These are phyloP conservation scores for Daldinia decipiens DNA, from an alignment of 495 filamentous ascomycete genomes.

Conservation along the genomic window DNA sequence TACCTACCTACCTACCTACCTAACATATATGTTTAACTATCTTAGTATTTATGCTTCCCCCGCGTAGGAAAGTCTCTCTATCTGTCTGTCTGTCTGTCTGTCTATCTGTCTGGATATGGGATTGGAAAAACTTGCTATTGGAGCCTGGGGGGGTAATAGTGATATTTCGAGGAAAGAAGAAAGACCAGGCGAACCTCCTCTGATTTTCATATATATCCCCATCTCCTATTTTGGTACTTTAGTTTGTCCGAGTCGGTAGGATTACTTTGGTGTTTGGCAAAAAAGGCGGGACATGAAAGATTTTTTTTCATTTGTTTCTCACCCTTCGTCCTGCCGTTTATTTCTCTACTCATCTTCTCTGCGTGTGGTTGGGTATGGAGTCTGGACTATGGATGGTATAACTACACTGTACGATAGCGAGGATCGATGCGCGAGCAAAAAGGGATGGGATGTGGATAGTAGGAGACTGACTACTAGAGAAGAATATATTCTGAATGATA, in stretches of 20 bases:
- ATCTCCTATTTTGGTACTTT: not conserved
- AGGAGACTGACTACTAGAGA: not conserved
- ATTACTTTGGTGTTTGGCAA: slow-evolving; percentile 4
- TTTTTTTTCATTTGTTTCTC: not conserved
- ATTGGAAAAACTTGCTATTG: not conserved
- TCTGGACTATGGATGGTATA: not conserved
- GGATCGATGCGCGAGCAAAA: not conserved
- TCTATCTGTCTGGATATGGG: not conserved
- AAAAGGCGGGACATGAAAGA: not conserved
- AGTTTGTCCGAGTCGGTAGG: not conserved
- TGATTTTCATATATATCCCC: not conserved
- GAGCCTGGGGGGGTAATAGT: not conserved
- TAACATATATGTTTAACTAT: not conserved
- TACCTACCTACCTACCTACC: too few relatives aligned
- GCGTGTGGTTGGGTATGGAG: not conserved
- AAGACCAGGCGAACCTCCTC: too few relatives aligned
- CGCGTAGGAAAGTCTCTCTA: not conserved
- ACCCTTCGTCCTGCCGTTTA: not conserved
- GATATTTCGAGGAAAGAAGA: not conserved
- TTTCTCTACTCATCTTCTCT: not conserved
- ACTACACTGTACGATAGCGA: not conserved
- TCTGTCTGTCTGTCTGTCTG: not conserved
- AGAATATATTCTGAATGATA: not conserved
- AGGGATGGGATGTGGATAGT: not conserved
- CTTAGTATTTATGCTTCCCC: not conserved